phyloP scores from a whole-genome alignment of 305 asterid genomes.

The Fraxinus baroniana region DNA sequence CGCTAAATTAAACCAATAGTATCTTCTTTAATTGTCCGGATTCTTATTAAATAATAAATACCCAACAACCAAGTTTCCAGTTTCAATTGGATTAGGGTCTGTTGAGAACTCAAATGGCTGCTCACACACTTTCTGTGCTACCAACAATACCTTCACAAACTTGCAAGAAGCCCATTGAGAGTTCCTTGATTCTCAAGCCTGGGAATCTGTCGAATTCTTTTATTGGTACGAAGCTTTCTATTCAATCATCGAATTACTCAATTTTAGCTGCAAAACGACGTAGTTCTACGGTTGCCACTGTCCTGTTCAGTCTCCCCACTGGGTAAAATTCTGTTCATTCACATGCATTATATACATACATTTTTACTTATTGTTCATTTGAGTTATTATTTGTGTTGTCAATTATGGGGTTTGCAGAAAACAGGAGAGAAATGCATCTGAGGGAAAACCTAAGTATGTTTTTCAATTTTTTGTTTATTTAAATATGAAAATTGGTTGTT shows the following conservation, averaged over 20 bases:
- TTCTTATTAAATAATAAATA: neutral
- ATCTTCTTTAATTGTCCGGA: neutral
- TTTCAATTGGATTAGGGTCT: slow-evolving; percentile 12
- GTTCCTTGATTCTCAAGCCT: slow-evolving; percentile 25
- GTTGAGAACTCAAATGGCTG: slow-evolving; percentile 47
- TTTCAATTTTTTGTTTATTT: neutral
- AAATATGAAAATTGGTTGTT: neutral
- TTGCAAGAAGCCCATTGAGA: slow-evolving; percentile 39
- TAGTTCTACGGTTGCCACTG: slow-evolving; percentile 54
- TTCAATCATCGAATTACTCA: slow-evolving; percentile 37
- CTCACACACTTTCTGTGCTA: slow-evolving; percentile 56
- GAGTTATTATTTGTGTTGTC: neutral
- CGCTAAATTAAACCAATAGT: neutral
- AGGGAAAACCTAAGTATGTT: slow-evolving; percentile 53
- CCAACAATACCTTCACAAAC: slow-evolving; percentile 39
- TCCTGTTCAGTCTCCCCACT: slow-evolving; percentile 66
- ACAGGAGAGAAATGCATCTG: slow-evolving; percentile 37
- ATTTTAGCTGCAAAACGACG: slow-evolving; percentile 47
- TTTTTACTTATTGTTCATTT: neutral
- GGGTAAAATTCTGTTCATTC: slow-evolving; percentile 42
- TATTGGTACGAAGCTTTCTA: slow-evolving; percentile 49
- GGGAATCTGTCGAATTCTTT: slow-evolving; percentile 33
- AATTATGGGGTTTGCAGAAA: slow-evolving; percentile 42
- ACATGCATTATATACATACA: neutral
- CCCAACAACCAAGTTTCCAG: neutral